These are phyloP conservation scores for Populus ilicifolia DNA, from an alignment of 345 rosid genomes.

Conservation along the genomic window DNA sequence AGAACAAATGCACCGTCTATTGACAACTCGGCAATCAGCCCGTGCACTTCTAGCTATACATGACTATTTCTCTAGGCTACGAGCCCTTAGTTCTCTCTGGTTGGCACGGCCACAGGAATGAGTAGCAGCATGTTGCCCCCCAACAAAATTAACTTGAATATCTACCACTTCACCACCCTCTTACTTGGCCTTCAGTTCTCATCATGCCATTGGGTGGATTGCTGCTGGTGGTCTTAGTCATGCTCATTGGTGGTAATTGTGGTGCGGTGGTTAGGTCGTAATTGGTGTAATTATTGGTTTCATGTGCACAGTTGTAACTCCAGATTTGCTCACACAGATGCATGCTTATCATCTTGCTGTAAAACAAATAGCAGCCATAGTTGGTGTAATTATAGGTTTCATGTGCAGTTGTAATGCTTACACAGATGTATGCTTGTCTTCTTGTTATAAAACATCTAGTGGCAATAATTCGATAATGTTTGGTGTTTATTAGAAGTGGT, in stretches of 20 bases:
- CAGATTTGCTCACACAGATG: slow-evolving; percentile 19
- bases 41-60: slow-evolving; percentile 69
- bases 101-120: slow-evolving; percentile 61
- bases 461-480: slow-evolving; percentile 20
- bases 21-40: slow-evolving; percentile 83
- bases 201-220: not conserved
- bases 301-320: not conserved
- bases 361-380: slow-evolving; percentile 4
- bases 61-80: slow-evolving; percentile 77
- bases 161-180: not conserved
- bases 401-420: slow-evolving; percentile 16
- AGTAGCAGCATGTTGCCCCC: not conserved
- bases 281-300: slow-evolving; percentile 23
- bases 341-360: slow-evolving; percentile 24
- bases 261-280: not conserved
- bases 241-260: not conserved
- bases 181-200: not conserved
- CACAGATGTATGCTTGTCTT: slow-evolving; percentile 16
- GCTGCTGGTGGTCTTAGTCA: not conserved
- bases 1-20: slow-evolving; percentile 52
- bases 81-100: slow-evolving; percentile 92
- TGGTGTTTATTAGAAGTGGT: slow-evolving; percentile 19
- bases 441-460: slow-evolving; percentile 27
- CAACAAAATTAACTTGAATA: not conserved
- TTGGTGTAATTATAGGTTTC: slow-evolving; percentile 6